Evolutionary conservation across 805 yeast species (phyloP), one percentile per base, ranked within the genome.

Genomic region (Kazachstania martiniae): DNA sequence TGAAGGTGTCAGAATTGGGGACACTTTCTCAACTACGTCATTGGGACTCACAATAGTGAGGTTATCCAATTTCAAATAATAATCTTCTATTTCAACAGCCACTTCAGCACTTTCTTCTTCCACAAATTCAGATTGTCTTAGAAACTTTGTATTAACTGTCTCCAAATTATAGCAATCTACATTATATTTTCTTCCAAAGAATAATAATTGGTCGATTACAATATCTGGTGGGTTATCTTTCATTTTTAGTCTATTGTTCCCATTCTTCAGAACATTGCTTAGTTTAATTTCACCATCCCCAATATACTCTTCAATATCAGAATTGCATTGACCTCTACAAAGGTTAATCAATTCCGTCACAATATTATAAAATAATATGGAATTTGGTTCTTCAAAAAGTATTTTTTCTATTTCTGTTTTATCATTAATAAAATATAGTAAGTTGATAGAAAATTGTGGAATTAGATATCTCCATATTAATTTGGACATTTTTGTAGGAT

Each of bases 361-460:
- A 12, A 52, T 28, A 28, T 50, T 52, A 29, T 41, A 39, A 26
- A 53, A 54, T 13, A 54, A 42, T 4, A 34, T 37, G 24, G 41
- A 39, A 5, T 51, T 48, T 3, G 56, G 46, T 18, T 39, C 32
- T n/a, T 41, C 42, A 21, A 44, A 36, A 15, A 49, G 28, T 30
- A 53, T 35, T 19, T 35, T 38, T 9, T 48, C 47, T 26, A 49
- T 51, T 10, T 53, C 53, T 27, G 48, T 46, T 35, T 51, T 48
- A 34, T 53, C 59, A 35, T 47, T 53, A 8, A 54, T 51, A 9
- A 56, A 51, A 3, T 56, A 47, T 8, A 56, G 38, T n/a, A 53
- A 42, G 29, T 56, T 51, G 17, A 56, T 41, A 1, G 56, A 48
- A 8, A 56, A 44, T 28, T 47, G 50, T 12, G 57, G 57, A 12